A percentile compares a stretch with the other conserved stretches of the same genome.
These are phyloP conservation scores for Buddleja alternifolia DNA, from an alignment of 257 asterid species.

Conservation along the genomic window DNA sequence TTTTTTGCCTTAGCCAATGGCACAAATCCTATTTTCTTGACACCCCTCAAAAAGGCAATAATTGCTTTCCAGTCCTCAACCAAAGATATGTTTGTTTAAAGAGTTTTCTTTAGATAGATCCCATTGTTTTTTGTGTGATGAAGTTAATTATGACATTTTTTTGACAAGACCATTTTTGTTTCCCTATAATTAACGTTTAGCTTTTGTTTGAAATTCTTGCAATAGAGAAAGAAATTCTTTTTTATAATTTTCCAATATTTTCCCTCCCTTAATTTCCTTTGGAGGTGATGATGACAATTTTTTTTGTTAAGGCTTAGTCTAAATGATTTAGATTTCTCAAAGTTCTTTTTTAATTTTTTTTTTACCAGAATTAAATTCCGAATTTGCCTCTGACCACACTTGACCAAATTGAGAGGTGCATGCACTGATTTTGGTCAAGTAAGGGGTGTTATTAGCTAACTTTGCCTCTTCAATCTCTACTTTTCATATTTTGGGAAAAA, in stretches of 20 bases:
- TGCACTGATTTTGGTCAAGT: slow-evolving; percentile 20
- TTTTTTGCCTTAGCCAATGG: background rate
- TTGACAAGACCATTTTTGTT: background rate
- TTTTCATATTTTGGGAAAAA: background rate
- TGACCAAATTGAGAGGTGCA: background rate
- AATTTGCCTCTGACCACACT: background rate
- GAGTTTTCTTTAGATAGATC: background rate
- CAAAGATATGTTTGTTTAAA: background rate
- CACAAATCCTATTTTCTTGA: background rate
- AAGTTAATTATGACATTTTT: no score
- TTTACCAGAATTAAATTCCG: background rate
- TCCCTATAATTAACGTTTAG: background rate
- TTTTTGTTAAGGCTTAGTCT: background rate
- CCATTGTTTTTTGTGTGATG: background rate
- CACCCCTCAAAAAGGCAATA: background rate
- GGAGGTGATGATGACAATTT: background rate
- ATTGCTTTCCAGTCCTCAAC: background rate
- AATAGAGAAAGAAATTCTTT: no score
- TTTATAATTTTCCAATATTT: no score
- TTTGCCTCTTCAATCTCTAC: no score
- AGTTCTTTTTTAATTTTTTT: no score
- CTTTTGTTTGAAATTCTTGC: background rate
- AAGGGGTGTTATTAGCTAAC: no score
- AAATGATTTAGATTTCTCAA: no score
- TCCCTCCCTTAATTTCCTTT: no score